Base-by-base conservation (phyloP, 2,329 filamentous ascomycete genomes). In the Fusarium hainanense region DNA sequence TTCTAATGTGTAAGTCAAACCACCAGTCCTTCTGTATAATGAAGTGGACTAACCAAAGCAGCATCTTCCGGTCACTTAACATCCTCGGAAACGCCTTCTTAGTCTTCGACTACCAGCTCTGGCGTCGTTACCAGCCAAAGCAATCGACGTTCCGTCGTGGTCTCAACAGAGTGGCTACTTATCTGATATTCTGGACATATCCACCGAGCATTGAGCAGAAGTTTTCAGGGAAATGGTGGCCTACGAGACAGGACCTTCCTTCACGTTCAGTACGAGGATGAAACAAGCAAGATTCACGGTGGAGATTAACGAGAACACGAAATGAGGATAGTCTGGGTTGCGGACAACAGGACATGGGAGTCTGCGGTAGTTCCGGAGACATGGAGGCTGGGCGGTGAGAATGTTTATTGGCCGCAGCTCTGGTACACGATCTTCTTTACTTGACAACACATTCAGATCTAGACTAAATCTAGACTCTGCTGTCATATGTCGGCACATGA, bases 131-230 rank as follows among this genome's bases (percentile, higher is more conserved):
- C 54, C 74, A 76, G 34, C 79, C 80, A 10, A 61, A 71, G 28
- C 69, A 77, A 51, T 71, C 77, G 1, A 69, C 52, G 10, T 56
- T 65, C 51, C 69, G 69, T 9, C 74, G 70, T 12, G 37, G 75
- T 20, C 47, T 77, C 34, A 78, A 77, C 61, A 75, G 73, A 40
- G 43, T 76, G 6, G 63, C 77, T 32, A 72, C 78, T 1, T 72
- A 75, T 2, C 58, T 82, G 27, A 77, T 82, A n/a, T 78, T 81
- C 48, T 82, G 80, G 79, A 82, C 80, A 7, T 82, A 83, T 34
- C 81, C 82, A 10, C 79, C 79, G 43, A 78, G 75, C 21, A 72
- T 82, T 7, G 79, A 82, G 60, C 80, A 82, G 58, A 76, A 75
- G 28, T 82, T 80, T 42, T 78, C 79, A 4, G 75, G 72, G 27